Evolutionary conservation across 1,284 basidiomycete species (phyloP).

Genomic region (Ustilago curta): DNA sequence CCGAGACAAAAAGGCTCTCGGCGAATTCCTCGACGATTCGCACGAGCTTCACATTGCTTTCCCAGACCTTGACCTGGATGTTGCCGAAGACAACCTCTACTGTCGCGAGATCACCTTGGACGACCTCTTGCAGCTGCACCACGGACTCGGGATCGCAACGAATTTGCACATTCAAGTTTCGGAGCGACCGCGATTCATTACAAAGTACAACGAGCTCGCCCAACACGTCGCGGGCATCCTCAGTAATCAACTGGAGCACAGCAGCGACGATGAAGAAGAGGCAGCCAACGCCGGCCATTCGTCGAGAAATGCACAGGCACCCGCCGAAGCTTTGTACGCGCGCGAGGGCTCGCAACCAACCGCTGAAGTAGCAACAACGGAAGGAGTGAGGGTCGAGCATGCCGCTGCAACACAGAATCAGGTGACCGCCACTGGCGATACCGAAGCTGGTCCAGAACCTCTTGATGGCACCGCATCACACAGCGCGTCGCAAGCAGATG

Average conservation of each 20-base stretch:
- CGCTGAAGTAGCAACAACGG: background rate
- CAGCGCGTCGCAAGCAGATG: background rate
- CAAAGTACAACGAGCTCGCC: slow-evolving; percentile 63
- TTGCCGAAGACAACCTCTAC: slow-evolving; percentile 65
- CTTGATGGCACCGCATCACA: background rate
- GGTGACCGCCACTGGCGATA: background rate
- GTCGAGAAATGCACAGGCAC: background rate
- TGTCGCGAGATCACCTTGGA: slow-evolving; percentile 61
- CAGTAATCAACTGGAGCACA: slow-evolving; percentile 35
- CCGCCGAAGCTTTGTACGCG: background rate
- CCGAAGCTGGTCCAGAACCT: background rate
- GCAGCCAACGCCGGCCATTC: slow-evolving; percentile 5
- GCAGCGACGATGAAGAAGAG: slow-evolving; percentile 35
- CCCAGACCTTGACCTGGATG: slow-evolving; percentile 58
- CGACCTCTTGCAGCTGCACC: slow-evolving; percentile 61
- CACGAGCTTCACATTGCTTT: slow-evolving; percentile 58
- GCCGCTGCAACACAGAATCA: background rate
- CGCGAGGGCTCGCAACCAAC: background rate
- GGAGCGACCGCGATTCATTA: slow-evolving; percentile 62
- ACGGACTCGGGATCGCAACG: slow-evolving; percentile 51
- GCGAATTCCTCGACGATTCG: slow-evolving; percentile 67
- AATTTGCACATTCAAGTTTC: slow-evolving; percentile 58
- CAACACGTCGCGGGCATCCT: slow-evolving; percentile 52
- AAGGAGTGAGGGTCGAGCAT: background rate
- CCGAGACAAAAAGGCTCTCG: slow-evolving; percentile 58